These are phyloP conservation scores for Myriangium duriaei DNA, from an alignment of 2,329 filamentous ascomycete species.

Conservation along the genomic window DNA sequence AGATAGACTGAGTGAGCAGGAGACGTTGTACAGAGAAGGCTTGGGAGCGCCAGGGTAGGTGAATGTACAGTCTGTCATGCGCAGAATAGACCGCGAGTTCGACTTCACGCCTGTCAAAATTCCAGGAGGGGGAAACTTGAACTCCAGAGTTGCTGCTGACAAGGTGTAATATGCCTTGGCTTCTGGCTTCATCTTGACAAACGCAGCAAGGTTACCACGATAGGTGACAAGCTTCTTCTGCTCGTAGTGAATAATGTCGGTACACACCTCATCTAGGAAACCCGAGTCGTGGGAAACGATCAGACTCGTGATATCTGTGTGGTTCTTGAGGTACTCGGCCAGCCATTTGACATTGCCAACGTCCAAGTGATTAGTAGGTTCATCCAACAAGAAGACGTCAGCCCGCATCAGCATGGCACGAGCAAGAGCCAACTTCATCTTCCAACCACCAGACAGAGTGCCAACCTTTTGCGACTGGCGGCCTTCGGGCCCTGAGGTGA, in stretches of 20 bases:
- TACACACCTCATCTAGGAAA: constrained; percentile 94
- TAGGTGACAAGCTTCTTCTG: constrained; percentile 86
- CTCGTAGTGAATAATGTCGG: constrained; percentile 98
- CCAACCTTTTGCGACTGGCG: constrained; percentile 83
- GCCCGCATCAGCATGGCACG: constrained; percentile 93
- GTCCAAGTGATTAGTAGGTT: constrained; percentile 97
- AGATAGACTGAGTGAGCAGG: constrained; percentile 76
- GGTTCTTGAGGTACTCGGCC: constrained; percentile 86
- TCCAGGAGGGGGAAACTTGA: constrained; percentile 95
- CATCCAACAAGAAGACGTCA: constrained; percentile 89
- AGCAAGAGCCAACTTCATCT: constrained; percentile 97
- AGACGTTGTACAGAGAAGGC: constrained; percentile 76
- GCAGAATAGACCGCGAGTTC: constrained; percentile 81
- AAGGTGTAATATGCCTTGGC: constrained; percentile 98
- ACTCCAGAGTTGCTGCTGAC: constrained; percentile 74
- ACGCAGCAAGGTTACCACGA: constrained; percentile 69
- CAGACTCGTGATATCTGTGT: constrained; percentile 90
- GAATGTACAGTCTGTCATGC: constrained; percentile 84
- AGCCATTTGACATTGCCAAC: constrained; percentile 94
- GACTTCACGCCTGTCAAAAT: constrained; percentile 94
- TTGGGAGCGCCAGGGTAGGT: constrained; percentile 85
- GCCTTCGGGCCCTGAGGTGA: constrained; percentile 78
- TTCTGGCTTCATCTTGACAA: constrained; percentile 83
- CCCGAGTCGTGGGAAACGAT: constrained; percentile 98
- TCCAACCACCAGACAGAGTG: constrained; percentile 95